Evolutionary conservation across 495 filamentous ascomycete genomes (phyloP).

Genomic region (Neurospora discreta): DNA sequence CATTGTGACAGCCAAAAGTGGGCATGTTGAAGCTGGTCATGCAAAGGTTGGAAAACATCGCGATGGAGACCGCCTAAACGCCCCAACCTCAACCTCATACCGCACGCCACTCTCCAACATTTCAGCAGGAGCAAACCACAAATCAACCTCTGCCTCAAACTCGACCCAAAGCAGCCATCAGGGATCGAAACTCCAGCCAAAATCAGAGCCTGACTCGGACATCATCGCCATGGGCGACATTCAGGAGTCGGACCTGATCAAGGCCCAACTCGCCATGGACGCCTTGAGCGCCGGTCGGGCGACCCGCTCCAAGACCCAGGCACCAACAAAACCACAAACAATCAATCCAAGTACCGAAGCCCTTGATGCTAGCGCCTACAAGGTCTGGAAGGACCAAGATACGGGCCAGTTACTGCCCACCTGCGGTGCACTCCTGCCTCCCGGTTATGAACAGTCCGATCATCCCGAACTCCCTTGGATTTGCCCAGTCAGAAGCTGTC

Average conservation of each 20-base stretch:
- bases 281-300: neutral
- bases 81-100: neutral
- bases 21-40: no score
- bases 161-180: neutral
- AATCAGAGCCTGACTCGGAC: neutral
- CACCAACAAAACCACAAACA: neutral
- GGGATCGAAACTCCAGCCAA: neutral
- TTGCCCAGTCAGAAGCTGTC: constrained; percentile 20
- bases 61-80: no score
- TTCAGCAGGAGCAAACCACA: neutral
- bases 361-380: neutral
- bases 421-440: neutral
- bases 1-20: no score
- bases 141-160: neutral
- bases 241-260: neutral
- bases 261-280: neutral
- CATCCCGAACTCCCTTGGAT: constrained; percentile 17
- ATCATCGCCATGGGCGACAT: neutral
- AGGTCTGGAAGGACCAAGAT: neutral
- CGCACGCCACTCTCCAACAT: neutral
- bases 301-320: neutral
- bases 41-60: no score
- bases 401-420: neutral
- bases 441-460: neutral
- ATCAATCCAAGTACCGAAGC: neutral